phyloP scores from a whole-genome alignment of 768 basidiomycete genomes.

The Podaxis sp. region DNA sequence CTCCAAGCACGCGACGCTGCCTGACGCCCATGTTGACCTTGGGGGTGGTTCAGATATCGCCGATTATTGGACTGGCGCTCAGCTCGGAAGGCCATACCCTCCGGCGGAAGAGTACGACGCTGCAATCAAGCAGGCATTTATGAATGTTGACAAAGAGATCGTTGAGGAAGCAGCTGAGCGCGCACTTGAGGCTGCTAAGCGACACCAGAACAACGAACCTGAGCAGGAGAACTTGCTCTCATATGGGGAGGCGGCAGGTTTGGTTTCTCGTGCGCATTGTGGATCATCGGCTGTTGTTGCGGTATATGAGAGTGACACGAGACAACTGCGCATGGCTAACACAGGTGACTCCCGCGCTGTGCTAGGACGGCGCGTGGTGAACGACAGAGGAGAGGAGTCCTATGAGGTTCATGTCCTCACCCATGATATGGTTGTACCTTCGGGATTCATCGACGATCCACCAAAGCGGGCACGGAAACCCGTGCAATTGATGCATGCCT shows the following conservation, averaged over 20 bases:
- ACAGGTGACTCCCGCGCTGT: constrained; percentile 52
- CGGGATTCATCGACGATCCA: constrained; percentile 6
- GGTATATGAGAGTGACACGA: constrained; percentile 40
- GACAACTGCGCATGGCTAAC: constrained; percentile 40
- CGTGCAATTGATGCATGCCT: constrained; percentile 29
- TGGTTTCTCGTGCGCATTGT: constrained; percentile 34
- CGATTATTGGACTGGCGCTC: constrained; percentile 6
- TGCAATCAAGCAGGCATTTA: constrained; percentile 37
- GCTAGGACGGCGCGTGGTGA: constrained; percentile 37
- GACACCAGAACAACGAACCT: constrained; percentile 9
- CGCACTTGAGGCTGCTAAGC: constrained; percentile 21
- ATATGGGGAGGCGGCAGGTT: constrained; percentile 24
- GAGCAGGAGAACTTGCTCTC: constrained; percentile 19
- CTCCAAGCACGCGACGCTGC: constrained; percentile 18
- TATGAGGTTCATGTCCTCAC: constrained; percentile 44
- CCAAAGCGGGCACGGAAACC: not conserved
- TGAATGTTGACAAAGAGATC: constrained; percentile 39
- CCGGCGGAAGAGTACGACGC: constrained; percentile 31
- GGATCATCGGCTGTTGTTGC: constrained; percentile 47
- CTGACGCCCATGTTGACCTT: constrained; percentile 18
- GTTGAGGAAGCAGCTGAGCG: constrained; percentile 32
- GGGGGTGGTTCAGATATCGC: constrained; percentile 1
- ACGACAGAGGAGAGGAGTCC: constrained; percentile 22
- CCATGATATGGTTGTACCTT: constrained; percentile 35
- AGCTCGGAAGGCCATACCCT: constrained; percentile 21